Evolutionary conservation across 345 rosid genomes (phyloP).

Genomic region (Aethionema arabicum): DNA sequence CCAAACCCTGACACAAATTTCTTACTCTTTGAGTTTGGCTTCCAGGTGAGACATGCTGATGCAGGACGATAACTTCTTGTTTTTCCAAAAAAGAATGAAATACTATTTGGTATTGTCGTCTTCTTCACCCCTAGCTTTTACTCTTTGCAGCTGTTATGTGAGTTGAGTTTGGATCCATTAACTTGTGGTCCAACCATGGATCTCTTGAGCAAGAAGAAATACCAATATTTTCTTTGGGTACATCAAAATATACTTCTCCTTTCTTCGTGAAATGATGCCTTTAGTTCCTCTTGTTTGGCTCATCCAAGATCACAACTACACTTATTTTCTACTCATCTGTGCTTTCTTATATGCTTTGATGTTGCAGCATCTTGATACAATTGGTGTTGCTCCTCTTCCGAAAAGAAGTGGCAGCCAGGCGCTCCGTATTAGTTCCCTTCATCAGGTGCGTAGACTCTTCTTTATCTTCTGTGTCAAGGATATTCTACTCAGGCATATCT

Average conservation of each 20-base stretch:
- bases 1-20: conserved; percentile 75
- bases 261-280: conserved; percentile 1
- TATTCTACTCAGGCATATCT: conserved; percentile 3
- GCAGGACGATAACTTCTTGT: conserved; percentile 12
- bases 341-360: conserved; percentile 15
- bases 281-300: conserved; percentile 5
- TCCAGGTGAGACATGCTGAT: conserved; percentile 59
- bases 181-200: conserved; percentile 85
- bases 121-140: conserved; percentile 20
- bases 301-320: conserved; percentile 5
- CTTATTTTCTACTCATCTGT: conserved; percentile 1
- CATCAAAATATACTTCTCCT: conserved; percentile 17
- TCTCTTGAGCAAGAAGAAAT: conserved; percentile 71
- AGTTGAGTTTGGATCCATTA: conserved; percentile 79
- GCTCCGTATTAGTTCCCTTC: conserved; percentile 91
- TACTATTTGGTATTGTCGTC: conserved; percentile 14
- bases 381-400: conserved; percentile 88
- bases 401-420: conserved; percentile 79
- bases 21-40: conserved; percentile 82
- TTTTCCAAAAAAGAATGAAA: neutral
- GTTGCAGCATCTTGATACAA: conserved; percentile 76
- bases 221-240: conserved; percentile 85
- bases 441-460: conserved; percentile 59
- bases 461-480: conserved; percentile 6
- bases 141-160: conserved; percentile 70